Base-by-base conservation (phyloP, 768 basidiomycete genomes). In the Termitomyces sp. region DNA sequence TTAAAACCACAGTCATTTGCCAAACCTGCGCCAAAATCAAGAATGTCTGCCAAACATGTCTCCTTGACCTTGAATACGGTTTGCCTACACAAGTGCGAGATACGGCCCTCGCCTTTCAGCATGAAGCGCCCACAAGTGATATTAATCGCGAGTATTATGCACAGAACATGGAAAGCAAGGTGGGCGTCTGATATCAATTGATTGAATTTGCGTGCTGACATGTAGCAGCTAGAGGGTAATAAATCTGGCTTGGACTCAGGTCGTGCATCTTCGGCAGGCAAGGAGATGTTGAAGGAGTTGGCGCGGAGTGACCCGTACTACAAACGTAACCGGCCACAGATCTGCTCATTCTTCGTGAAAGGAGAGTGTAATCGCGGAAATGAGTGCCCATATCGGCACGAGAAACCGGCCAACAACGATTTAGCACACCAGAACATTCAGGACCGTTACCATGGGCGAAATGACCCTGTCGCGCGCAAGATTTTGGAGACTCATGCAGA, bases 251-350 rank as follows among this genome's bases (percentile, higher is more conserved):
- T 88, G 56, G 83, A 80, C 61, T 77, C 86, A 7, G 78, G 78
- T 34, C 78, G 83, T 24, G 80, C 91, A 8, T 81, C 80, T 26
- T 84, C 88, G 22, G 92, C 91, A 4, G 94, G 93, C 26, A 94
- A 95, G 71, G 97, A 99, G 66, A 95, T 98, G 92, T 75, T 99
- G 55, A 98, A 98, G 73, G 85, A 90, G 61, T 75, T 99, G 12
- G 97, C 97, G 24, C 83, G 96, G 63, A 92, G 91, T 31, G 96
- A 98, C 65, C 97, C 97, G 0, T 94, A 94, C 70, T 98, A 98
- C 76, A 97, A 98, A 72, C 87, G 96, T 56, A 99, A 98, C 73
- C 77, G 90, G 55, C 93, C 97, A 46, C 90, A 98, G 62, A 68
- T 97, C 14, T 99, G 97, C 71, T 92, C 91, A 2, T 98, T 98